phyloP scores from a whole-genome alignment of 2,329 filamentous ascomycete species.

The Epichloe scottii region DNA sequence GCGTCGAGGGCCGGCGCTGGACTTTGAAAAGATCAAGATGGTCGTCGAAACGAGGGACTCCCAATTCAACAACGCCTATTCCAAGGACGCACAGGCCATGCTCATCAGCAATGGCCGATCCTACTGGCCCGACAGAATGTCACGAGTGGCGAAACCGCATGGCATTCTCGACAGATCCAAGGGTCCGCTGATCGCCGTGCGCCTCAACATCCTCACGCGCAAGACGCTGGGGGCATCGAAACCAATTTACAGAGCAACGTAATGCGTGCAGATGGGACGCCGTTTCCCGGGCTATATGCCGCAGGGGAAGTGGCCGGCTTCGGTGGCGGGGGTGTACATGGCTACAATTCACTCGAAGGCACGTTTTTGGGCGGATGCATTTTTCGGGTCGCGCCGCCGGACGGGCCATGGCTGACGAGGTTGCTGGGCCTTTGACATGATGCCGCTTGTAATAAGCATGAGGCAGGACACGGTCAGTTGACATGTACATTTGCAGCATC shows the following conservation, averaged over 20 bases:
- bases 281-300: slow-evolving; percentile 44
- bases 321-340: slow-evolving; percentile 49
- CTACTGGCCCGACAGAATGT: slow-evolving; percentile 41
- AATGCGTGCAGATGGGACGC: slow-evolving; percentile 33
- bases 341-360: slow-evolving; percentile 49
- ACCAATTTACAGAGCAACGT: slow-evolving; percentile 45
- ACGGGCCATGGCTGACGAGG: slow-evolving; percentile 38
- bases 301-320: slow-evolving; percentile 50
- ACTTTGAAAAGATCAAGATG: slow-evolving; percentile 29
- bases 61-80: slow-evolving; percentile 43
- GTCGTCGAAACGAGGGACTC: slow-evolving; percentile 40
- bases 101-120: slow-evolving; percentile 42
- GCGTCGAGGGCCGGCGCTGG: slow-evolving; percentile 33
- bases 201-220: slow-evolving; percentile 47
- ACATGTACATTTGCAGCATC: too few relatives aligned
- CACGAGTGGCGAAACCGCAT: slow-evolving; percentile 41
- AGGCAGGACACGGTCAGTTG: too few relatives aligned
- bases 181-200: slow-evolving; percentile 47
- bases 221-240: slow-evolving; percentile 51
- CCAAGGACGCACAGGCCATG: slow-evolving; percentile 51
- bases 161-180: slow-evolving; percentile 39
- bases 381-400: slow-evolving; percentile 46
- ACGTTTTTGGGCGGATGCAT: slow-evolving; percentile 52
- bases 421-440: slow-evolving; percentile 5
- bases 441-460: not conserved